Base-by-base conservation (phyloP, 2,329 filamentous ascomycete species). In the Didymella exigua region DNA sequence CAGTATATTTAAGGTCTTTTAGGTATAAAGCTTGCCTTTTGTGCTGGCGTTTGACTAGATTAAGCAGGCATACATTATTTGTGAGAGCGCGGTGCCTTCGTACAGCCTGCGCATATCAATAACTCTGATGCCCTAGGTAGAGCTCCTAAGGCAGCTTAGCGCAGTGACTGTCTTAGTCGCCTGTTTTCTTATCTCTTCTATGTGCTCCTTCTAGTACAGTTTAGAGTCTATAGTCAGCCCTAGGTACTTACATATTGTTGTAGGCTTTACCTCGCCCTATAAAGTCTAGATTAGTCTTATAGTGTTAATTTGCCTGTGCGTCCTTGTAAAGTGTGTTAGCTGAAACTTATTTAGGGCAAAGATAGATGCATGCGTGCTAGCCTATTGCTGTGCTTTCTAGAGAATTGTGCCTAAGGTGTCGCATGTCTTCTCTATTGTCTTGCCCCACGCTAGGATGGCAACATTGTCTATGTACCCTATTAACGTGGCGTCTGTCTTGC, bases 321-420 rank as follows among this genome's bases (percentile, higher is more conserved):
- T 21, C 23, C 41, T 44, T 33, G 19, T 44, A 18, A 44, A 44
- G 41, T 44, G 27, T 8, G 27, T 44, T 1, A 74, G 63, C 53
- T 67, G 30, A 55, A 65, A 73, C 48, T 73, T 74, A n/a, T 66
- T 53, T 45, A 58, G 63, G 7, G 63, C 62, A 48, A 74, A 73
- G 31, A 65, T 49, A 1, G 60, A 68, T 43, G 49, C 62, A 50
- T 72, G 59, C 27, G 40, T 67, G 31, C 34, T 59, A 16, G 62
- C 65, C 67, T 56, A 74, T 23, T 29, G 38, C 33, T 61, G 48
- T 49, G 49, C 59, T 54, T 58, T n/a, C n/a, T n/a, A n/a, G n/a
- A n/a, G n/a, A n/a, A n/a, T n/a, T n/a, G n/a, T n/a, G n/a, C n/a
- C n/a, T 57, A 27, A 10, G 5, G 10, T 27, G 5, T 27, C 26